Conservation (phyloP, 495 filamentous ascomycete genomes). For the Lasiosphaeria hispida region DNA sequence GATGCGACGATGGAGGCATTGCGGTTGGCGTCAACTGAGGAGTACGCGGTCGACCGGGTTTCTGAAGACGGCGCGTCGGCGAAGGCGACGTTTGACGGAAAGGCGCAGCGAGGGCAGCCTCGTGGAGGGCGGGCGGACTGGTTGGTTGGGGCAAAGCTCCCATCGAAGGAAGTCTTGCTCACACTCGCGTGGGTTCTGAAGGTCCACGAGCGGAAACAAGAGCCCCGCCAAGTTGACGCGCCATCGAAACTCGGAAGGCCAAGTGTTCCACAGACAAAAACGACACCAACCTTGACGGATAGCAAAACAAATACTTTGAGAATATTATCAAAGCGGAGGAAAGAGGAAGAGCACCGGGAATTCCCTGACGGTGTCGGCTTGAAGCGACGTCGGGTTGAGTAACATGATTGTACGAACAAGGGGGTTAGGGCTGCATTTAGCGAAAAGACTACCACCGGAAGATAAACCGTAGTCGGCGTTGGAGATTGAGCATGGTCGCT, state of each 20-base stretch:
- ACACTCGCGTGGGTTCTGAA: slow-evolving; percentile 51
- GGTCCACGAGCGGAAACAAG: slow-evolving; percentile 44
- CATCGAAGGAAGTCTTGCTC: slow-evolving; percentile 52
- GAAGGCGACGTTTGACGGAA: slow-evolving; percentile 26
- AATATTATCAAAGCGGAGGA: slow-evolving; percentile 19
- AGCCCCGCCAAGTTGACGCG: slow-evolving; percentile 22
- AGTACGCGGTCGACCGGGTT: slow-evolving; percentile 39
- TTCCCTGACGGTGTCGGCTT: slow-evolving; percentile 4
- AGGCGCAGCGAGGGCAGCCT: slow-evolving; percentile 35
- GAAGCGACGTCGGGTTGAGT: slow-evolving; percentile 20
- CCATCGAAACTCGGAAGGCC: slow-evolving; percentile 24
- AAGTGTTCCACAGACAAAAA: slow-evolving; percentile 24
- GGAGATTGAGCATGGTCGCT: slow-evolving; percentile 2
- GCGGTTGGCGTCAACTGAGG: slow-evolving; percentile 60
- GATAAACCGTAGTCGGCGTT: neutral
- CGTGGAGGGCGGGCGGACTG: slow-evolving; percentile 38
- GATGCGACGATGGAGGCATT: slow-evolving; percentile 89
- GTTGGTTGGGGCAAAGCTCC: slow-evolving; percentile 43
- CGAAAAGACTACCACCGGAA: neutral
- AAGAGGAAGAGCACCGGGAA: neutral
- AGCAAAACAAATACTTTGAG: slow-evolving; percentile 20
- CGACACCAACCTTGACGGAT: slow-evolving; percentile 17
- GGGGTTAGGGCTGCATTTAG: neutral
- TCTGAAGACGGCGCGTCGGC: slow-evolving; percentile 37
- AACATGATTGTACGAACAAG: slow-evolving; percentile 11